Evolutionary conservation across 371 early-diverging fungal genomes (phyloP), one percentile per base, ranked within the genome.

Genomic region (Choanephora cucurbitarum): DNA sequence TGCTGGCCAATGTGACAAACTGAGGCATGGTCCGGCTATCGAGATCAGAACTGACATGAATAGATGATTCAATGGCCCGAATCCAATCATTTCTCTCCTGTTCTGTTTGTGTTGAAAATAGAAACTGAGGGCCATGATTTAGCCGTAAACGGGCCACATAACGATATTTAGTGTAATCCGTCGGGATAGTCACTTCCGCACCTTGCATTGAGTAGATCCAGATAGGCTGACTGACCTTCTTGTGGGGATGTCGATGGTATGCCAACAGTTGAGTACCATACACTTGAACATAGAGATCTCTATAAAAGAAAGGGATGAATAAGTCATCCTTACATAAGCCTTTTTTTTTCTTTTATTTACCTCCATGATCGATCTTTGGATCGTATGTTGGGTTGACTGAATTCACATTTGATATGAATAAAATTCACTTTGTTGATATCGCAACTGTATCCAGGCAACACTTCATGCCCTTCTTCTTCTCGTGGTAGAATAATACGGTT

Each of bases 11-110:
- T 31, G 72, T 71, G 19, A 71, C 49, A 54, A 75, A 75, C 17
- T 67, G 60, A 9, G 79, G 79, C 79, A 79, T 79, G 13, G 46
- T 37, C 7, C 79, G 58, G 6, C 48, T 46, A 52, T 79, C 79
- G 4, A 79, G 33, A 45, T 73, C 75, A 5, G 52, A 49, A 45
- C 79, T 72, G 5, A 79, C 66, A 46, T 73, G 69, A 3, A 64
- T 55, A 3, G 79, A 72, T 7, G 74, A 64, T 49, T 79, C 76
- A 2, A 79, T 45, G 8, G 60, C 52, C 18, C 62, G 64, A 6
- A 79, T 62, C 76, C 76, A 79, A 8, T 69, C 56, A 13, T 61
- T 51, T 4, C 59, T 63, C 2, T 65, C 62, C n/a, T 41, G 37
- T 0, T 64, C 65, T 5, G 56, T 57, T 2, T 23, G 21, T 24